Evolutionary conservation across 257 asterid species (phyloP).

Genomic region (Petunia axillaris): DNA sequence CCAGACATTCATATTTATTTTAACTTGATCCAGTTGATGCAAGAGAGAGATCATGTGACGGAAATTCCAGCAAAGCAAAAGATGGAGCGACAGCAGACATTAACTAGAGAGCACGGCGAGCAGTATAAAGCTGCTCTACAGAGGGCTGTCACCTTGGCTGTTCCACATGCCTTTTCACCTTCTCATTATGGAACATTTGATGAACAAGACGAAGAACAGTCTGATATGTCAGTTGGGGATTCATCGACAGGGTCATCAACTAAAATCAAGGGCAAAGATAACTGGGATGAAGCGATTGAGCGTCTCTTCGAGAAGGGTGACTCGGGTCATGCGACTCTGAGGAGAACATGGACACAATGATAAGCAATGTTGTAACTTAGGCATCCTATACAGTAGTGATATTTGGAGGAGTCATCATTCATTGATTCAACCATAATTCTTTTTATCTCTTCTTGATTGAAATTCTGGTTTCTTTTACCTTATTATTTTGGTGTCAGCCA

Average conservation of each 20-base stretch:
- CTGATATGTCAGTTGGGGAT: constrained; percentile 34
- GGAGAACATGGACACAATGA: constrained; percentile 36
- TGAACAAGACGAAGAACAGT: constrained; percentile 37
- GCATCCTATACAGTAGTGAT: background rate
- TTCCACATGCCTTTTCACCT: constrained; percentile 78
- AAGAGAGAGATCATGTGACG: constrained; percentile 52
- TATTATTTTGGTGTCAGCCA: background rate
- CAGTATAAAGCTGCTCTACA: constrained; percentile 73
- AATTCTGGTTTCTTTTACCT: background rate
- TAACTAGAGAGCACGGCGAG: constrained; percentile 62
- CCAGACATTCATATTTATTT: background rate
- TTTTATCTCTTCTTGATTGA: background rate
- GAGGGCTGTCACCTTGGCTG: constrained; percentile 69
- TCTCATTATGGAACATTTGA: constrained; percentile 74
- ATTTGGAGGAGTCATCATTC: constrained; percentile 19
- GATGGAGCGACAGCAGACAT: constrained; percentile 76
- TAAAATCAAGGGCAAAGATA: constrained; percentile 47
- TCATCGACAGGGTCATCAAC: constrained; percentile 58
- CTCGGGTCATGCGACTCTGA: constrained; percentile 57
- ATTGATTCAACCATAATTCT: background rate
- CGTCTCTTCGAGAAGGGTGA: constrained; percentile 72
- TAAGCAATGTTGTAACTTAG: constrained; percentile 10
- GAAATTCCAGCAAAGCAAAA: constrained; percentile 69
- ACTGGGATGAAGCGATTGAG: constrained; percentile 81
- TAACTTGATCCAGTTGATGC: constrained; percentile 47